These are phyloP conservation scores for Typha latifolia DNA, from an alignment of 176 grass and related monocot species.

Conservation along the genomic window DNA sequence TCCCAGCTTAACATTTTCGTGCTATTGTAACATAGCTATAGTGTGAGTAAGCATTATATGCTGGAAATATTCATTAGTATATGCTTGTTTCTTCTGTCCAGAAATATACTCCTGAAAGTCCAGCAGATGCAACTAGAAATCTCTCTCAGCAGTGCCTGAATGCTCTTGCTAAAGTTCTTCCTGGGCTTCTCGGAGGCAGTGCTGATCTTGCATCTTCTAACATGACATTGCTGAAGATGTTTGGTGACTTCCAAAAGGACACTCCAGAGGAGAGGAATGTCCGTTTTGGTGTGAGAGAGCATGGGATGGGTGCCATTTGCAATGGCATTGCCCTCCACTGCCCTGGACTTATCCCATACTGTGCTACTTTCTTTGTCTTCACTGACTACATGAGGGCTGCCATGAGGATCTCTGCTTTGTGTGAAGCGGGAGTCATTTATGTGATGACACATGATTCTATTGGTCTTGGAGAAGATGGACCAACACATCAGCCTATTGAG, in stretches of 20 bases:
- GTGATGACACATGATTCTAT: constrained; percentile 64
- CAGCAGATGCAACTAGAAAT: constrained; percentile 39
- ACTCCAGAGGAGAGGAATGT: constrained; percentile 43
- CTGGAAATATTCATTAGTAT: background rate
- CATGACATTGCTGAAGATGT: constrained; percentile 52
- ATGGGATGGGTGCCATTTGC: constrained; percentile 46
- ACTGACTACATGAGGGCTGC: constrained; percentile 59
- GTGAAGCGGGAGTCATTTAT: constrained; percentile 37
- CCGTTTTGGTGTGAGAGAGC: constrained; percentile 51
- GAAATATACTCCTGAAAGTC: constrained; percentile 7
- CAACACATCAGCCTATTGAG: constrained; percentile 55
- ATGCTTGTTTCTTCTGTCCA: background rate
- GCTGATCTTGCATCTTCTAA: constrained; percentile 56
- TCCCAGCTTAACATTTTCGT: background rate
- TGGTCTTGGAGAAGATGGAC: constrained; percentile 54
- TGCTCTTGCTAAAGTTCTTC: constrained; percentile 48
- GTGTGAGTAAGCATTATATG: background rate
- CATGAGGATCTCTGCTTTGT: constrained; percentile 45
- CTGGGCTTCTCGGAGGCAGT: constrained; percentile 50
- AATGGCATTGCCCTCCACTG: constrained; percentile 49
- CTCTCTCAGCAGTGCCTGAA: constrained; percentile 44
- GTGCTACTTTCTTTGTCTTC: constrained; percentile 60
- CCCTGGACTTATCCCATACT: constrained; percentile 39
- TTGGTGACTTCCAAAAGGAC: constrained; percentile 48
- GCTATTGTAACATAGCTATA: background rate